These are phyloP conservation scores for Populus hybrid DNA, from an alignment of 441 rosid genomes.

Conservation along the genomic window DNA sequence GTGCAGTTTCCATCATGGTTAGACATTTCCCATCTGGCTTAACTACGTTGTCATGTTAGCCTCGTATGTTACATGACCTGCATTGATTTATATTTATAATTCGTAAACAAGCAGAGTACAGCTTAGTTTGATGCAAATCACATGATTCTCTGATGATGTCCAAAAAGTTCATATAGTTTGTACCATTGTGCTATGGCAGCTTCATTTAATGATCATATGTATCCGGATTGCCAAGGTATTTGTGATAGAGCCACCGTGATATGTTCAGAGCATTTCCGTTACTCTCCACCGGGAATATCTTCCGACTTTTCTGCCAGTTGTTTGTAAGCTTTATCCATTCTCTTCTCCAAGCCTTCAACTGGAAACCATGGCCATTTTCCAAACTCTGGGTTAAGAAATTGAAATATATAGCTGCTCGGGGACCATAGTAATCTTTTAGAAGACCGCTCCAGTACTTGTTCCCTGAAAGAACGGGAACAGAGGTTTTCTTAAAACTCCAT, in stretches of 20 bases:
- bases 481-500: background rate
- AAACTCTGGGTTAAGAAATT: conserved; percentile 40
- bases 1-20: too few relatives aligned
- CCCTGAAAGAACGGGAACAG: conserved; percentile 27
- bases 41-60: too few relatives aligned
- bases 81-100: too few relatives aligned
- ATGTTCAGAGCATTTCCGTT: conserved; percentile 40
- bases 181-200: background rate
- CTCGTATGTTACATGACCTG: background rate
- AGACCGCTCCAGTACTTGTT: conserved; percentile 82
- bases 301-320: conserved; percentile 56
- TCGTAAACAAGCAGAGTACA: background rate
- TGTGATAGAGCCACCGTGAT: conserved; percentile 41
- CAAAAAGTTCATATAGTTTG: background rate
- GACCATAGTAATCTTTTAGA: conserved; percentile 56
- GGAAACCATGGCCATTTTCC: conserved; percentile 40
- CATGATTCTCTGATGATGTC: background rate
- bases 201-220: background rate
- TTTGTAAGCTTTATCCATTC: conserved; percentile 73
- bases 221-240: conserved; percentile 40
- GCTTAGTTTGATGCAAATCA: background rate
- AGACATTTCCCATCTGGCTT: too few relatives aligned
- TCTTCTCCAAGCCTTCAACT: conserved; percentile 53
- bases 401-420: conserved; percentile 68
- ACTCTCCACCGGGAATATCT: conserved; percentile 33